These are phyloP conservation scores for Lecanosticta acicola DNA, from an alignment of 2,329 filamentous ascomycete species.

Conservation along the genomic window DNA sequence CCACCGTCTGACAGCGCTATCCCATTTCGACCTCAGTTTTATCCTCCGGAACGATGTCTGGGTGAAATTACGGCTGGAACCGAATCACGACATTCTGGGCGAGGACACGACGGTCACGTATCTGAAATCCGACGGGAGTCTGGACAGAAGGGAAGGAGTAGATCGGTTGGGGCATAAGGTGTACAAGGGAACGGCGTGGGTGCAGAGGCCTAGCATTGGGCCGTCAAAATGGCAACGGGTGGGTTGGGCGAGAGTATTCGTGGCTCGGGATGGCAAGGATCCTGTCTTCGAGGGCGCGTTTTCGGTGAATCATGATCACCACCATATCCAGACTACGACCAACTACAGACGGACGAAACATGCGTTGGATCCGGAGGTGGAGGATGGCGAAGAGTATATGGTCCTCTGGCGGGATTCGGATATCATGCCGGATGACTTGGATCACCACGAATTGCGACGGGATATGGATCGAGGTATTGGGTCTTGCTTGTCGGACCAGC, in stretches of 20 bases:
- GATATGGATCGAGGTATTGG: slow-evolving; percentile 14
- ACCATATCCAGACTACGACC: slow-evolving; percentile 74
- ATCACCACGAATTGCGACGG: slow-evolving; percentile 57
- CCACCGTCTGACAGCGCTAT: slow-evolving; percentile 71
- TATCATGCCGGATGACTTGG: slow-evolving; percentile 45
- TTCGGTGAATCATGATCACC: slow-evolving; percentile 70
- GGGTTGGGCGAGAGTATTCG: slow-evolving; percentile 79
- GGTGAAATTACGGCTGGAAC: slow-evolving; percentile 74
- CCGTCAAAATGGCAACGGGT: slow-evolving; percentile 66
- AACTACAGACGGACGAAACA: slow-evolving; percentile 71
- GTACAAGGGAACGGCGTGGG: slow-evolving; percentile 73
- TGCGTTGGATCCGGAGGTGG: slow-evolving; percentile 62
- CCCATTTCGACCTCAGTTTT: slow-evolving; percentile 81
- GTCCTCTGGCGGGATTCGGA: slow-evolving; percentile 90
- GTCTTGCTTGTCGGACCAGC: slow-evolving; percentile 64
- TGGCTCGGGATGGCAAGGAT: slow-evolving; percentile 67
- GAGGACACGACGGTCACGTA: slow-evolving; percentile 69
- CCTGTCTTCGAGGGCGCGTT: slow-evolving; percentile 92
- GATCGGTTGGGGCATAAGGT: slow-evolving; percentile 71
- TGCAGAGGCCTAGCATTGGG: slow-evolving; percentile 50
- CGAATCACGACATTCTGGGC: slow-evolving; percentile 83
- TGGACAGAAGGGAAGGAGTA: slow-evolving; percentile 62
- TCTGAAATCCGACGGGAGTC: slow-evolving; percentile 63
- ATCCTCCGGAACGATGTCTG: slow-evolving; percentile 60
- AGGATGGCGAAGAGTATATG: slow-evolving; percentile 61